These are phyloP conservation scores for Aquilaria yunnanensis DNA, from an alignment of 345 rosid genomes.

Conservation along the genomic window DNA sequence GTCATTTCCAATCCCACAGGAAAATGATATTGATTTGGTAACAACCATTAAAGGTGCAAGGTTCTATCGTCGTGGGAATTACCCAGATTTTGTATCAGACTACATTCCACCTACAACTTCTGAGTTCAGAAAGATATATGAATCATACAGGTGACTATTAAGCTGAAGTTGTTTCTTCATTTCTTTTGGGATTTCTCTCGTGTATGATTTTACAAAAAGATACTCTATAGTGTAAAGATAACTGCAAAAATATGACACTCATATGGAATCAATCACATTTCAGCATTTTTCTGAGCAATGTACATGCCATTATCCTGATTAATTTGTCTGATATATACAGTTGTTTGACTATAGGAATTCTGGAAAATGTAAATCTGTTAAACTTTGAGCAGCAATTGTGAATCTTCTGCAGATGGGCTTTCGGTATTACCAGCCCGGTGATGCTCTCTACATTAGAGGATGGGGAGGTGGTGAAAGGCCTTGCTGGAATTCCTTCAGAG, in stretches of 20 bases:
- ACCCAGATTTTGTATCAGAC: constrained; percentile 40
- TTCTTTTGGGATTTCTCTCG: too few relatives aligned
- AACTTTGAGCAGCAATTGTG: too few relatives aligned
- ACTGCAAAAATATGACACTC: too few relatives aligned
- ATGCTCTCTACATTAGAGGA: constrained; percentile 59
- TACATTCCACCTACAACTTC: constrained; percentile 45
- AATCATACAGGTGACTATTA: constrained; percentile 14
- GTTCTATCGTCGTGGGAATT: constrained; percentile 48
- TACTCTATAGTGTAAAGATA: too few relatives aligned
- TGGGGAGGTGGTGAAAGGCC: constrained; percentile 55
- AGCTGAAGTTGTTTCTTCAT: too few relatives aligned
- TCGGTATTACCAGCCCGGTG: constrained; percentile 37
- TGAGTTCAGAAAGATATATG: constrained; percentile 27
- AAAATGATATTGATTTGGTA: constrained; percentile 50
- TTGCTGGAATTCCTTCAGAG: constrained; percentile 60
- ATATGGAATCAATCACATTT: too few relatives aligned
- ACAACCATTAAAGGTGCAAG: constrained; percentile 51
- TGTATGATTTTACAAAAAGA: too few relatives aligned
- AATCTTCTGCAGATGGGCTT: constrained; percentile 21
- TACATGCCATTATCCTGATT: too few relatives aligned
- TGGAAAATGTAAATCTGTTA: too few relatives aligned
- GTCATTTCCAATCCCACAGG: constrained; percentile 28
- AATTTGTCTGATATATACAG: too few relatives aligned
- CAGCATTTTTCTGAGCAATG: too few relatives aligned
- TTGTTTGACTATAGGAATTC: too few relatives aligned